A percentile compares a stretch with the other conserved stretches of the same genome.
Evolutionary conservation across 2,329 filamentous ascomycete genomes (phyloP).

Genomic region (Fragosphaeria purpurea): DNA sequence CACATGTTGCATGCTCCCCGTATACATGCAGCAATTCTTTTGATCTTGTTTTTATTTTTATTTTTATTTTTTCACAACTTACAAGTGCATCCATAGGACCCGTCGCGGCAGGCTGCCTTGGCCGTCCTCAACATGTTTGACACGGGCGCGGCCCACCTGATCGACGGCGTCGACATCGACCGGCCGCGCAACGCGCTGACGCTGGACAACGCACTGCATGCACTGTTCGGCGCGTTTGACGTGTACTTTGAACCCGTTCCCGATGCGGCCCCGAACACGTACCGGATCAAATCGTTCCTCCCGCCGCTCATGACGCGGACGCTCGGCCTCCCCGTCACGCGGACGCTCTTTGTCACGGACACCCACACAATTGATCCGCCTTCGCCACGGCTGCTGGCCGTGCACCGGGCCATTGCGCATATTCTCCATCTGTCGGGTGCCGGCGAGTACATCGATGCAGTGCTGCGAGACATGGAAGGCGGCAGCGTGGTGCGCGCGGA

Average conservation of each 20-base stretch:
- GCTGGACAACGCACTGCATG: conserved; percentile 19
- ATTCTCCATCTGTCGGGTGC: conserved; percentile 5
- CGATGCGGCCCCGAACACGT: conserved; percentile 15
- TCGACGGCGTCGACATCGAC: conserved; percentile 30
- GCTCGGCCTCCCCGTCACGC: conserved; percentile 1
- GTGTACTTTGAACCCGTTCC: conserved; percentile 20
- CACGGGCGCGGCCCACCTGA: conserved; percentile 22
- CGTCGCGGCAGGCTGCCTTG: conserved; percentile 22
- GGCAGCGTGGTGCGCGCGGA: not conserved
- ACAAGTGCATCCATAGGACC: not conserved
- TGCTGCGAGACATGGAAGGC: conserved; percentile 1
- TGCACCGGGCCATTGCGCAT: conserved; percentile 5
- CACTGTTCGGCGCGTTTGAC: conserved; percentile 22
- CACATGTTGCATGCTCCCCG: no score
- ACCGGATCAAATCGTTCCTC: conserved; percentile 18
- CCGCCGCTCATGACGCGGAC: not conserved
- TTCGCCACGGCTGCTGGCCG: conserved; percentile 1
- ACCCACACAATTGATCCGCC: conserved; percentile 4
- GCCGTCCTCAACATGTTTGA: conserved; percentile 33
- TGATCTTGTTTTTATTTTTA: not conserved
- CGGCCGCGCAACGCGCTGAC: conserved; percentile 29
- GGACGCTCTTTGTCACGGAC: not conserved
- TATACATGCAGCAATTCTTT: not conserved
- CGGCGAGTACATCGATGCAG: conserved; percentile 1
- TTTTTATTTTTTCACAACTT: conserved; percentile 3